Evolutionary conservation across 768 basidiomycete species (phyloP), one percentile per base, ranked within the genome.

Genomic region (Boletus insuetus): DNA sequence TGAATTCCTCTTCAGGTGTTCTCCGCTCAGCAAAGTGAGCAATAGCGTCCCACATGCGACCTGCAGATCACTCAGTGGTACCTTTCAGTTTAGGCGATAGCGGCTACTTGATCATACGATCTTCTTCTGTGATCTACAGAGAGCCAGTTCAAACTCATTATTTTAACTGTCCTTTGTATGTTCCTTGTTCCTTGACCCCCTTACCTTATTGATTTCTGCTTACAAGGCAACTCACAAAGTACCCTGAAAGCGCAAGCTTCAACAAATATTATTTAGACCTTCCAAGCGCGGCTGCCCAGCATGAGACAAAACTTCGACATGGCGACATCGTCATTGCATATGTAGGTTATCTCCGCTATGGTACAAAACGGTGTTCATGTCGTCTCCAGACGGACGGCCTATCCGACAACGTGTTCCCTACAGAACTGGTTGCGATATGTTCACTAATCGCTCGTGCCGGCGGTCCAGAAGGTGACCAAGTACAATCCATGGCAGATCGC

Each of bases 11-110:
- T 17, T 87, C 86, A 3, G 90, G 90, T 16, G 58, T 86, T 42
- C 75, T 93, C 53, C 86, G 87, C 47, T 82, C 89, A 22, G 87
- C 89, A 53, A 92, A 90, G 90, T 91, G 66, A 61, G 82, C 74
- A 24, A 46, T 13, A 10, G 43, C 31, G 12, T 45, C 22, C 32
- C 7, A 20, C 34, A 42, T 43, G 46, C 39, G 48, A 17, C 46
- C 44, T 26, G 50, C 46, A 40, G 39, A 29, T 37, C 43, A 50
- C 45, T 55, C 42, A 53, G 43, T 48, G 24, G 37, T 58, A 54
- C 46, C 43, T 37, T 58, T 44, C 53, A 91, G 88, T 66, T 74
- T 91, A 60, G 88, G 88, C n/a, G 88, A 91, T 68, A 90, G 88
- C 54, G 88, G 88, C 8, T 90, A 82, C 67, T 76, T 81, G 57